Evolutionary conservation across 2,329 filamentous ascomycete species (phyloP), one percentile per base, ranked within the genome.

Genomic region (Gaeumannomyces tritici): DNA sequence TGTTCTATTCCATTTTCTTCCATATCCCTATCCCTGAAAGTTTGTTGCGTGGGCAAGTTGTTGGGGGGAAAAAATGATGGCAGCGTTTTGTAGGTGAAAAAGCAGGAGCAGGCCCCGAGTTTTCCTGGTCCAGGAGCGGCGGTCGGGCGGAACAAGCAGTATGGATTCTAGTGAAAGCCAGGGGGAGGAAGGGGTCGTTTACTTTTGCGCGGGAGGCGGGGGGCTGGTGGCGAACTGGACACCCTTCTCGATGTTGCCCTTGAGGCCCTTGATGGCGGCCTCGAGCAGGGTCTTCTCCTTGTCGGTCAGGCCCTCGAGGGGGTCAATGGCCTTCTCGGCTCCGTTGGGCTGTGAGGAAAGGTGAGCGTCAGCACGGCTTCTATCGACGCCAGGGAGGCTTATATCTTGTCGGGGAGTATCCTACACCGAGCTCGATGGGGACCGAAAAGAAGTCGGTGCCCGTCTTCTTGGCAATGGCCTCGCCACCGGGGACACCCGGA

Each of bases 401-500:
- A 35, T n/a, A 24, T 15, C n/a, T 60, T 47, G 26, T 8, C 18
- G 35, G 64, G 57, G 8, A 58, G 33, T 11, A 62, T 83, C 90
- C 80, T 89, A 96, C 92, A 73, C 95, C 95, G 69, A 99, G 91
- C 80, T 96, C 91, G 69, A 98, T 86, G 65, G 93, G 93, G 62
- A 96, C 91, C 64, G 95, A 96, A 86, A 99, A 99, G 83, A 90
- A 99, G 63, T 99, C 93, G 66, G 84, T 77, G 69, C 92, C 93
- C 65, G 89, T 91, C 72, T 88, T 85, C 83, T 96, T 91, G 66
- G 83, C 84, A 70, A 99, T 89, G 68, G 85, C 91, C 62, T 93
- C 89, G 72, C 95, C 95, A 65, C 93, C 95, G 62, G 89, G 79
- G 60, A 99, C 85, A 76, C 93, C 93, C 60, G 90, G 88, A 47